Conservation (phyloP, 2,329 filamentous ascomycete genomes). For the Pestalotiopsis sp. region DNA sequence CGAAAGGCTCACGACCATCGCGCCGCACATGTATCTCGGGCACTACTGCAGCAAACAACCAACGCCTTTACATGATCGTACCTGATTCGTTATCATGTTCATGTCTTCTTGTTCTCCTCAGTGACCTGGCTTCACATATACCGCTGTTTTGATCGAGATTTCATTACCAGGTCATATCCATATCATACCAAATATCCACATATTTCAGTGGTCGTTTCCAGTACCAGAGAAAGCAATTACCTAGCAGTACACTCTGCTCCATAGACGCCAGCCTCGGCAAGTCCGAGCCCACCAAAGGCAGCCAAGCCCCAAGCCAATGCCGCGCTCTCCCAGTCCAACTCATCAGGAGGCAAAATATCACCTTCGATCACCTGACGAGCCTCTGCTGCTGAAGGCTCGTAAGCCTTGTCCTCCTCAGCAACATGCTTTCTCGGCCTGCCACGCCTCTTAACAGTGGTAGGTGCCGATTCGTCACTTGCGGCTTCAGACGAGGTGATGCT, state of each 20-base stretch:
- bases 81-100: too few relatives aligned
- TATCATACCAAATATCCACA: too few relatives aligned
- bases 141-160: too few relatives aligned
- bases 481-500: slow-evolving; percentile 23
- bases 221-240: slow-evolving; percentile 18
- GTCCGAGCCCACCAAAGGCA: slow-evolving; percentile 45
- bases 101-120: too few relatives aligned
- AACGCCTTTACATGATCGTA: too few relatives aligned
- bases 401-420: slow-evolving; percentile 34
- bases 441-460: slow-evolving; percentile 17
- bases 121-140: too few relatives aligned
- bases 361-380: slow-evolving; percentile 37
- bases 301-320: slow-evolving; percentile 50
- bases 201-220: too few relatives aligned
- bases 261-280: slow-evolving; percentile 47
- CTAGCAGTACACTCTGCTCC: slow-evolving; percentile 48
- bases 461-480: slow-evolving; percentile 19
- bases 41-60: too few relatives aligned
- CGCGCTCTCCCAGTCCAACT: slow-evolving; percentile 49
- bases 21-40: too few relatives aligned
- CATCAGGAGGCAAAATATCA: slow-evolving; percentile 42
- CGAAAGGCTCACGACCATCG: too few relatives aligned
- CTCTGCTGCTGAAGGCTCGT: slow-evolving; percentile 39
- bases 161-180: too few relatives aligned
- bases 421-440: slow-evolving; percentile 27